Percentiles rank a stretch among this genome's conserved stretches.
Evolutionary conservation across 345 rosid genomes (phyloP).

Genomic region (Gossypium mustelinum): DNA sequence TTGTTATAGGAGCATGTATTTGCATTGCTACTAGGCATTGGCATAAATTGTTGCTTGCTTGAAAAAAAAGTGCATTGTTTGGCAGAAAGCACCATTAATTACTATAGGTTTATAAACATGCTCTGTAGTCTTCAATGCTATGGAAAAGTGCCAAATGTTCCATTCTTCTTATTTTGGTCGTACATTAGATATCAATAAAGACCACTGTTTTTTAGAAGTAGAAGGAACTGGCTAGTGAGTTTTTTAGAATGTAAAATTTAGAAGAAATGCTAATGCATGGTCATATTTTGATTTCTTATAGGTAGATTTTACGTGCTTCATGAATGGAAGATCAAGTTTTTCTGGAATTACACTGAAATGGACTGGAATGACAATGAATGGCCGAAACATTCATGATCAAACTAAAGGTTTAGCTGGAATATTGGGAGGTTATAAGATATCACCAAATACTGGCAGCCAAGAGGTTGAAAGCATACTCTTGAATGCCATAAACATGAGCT

Average conservation of each 20-base stretch:
- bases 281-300: not conserved
- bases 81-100: not conserved
- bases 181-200: too few species aligned
- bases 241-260: too few species aligned
- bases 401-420: not conserved
- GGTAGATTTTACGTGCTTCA: not conserved
- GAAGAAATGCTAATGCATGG: too few species aligned
- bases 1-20: not conserved
- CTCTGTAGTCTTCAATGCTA: not conserved
- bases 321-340: not conserved
- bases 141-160: not conserved
- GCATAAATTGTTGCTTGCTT: too few species aligned
- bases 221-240: too few species aligned
- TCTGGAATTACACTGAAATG: not conserved
- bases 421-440: conserved; percentile 42
- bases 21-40: not conserved
- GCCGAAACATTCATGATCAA: not conserved
- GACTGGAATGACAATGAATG: not conserved
- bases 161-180: not conserved
- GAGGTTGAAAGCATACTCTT: conserved; percentile 72
- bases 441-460: conserved; percentile 46
- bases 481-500: conserved; percentile 69
- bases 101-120: not conserved
- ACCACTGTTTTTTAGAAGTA: too few species aligned
- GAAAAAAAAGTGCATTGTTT: not conserved